phyloP scores from a whole-genome alignment of 345 rosid genomes.

The Eucalyptus victrix region DNA sequence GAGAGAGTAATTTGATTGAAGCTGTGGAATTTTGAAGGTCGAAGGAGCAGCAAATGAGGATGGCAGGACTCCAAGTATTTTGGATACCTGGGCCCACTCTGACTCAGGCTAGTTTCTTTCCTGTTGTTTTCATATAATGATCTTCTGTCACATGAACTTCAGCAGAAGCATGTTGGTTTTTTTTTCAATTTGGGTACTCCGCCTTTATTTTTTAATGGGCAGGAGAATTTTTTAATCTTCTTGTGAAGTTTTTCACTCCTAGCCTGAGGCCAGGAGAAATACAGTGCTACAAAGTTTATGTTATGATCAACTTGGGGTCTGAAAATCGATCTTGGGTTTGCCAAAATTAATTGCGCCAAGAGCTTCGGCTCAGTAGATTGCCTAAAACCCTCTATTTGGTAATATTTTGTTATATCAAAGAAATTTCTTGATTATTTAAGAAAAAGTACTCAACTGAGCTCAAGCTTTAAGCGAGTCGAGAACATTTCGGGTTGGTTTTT shows the following conservation, averaged over 20 bases:
- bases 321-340: not conserved
- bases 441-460: not conserved
- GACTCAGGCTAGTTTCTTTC: slow-evolving; percentile 1
- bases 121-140: not conserved
- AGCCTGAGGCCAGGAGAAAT: not conserved
- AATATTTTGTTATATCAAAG: not conserved
- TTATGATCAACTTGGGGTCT: not conserved
- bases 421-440: not conserved
- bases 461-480: not conserved
- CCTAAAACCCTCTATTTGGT: not conserved
- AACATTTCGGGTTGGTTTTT: not conserved
- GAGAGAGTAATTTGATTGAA: not conserved
- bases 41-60: slow-evolving; percentile 40
- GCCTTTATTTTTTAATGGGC: not conserved
- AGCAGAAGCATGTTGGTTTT: not conserved
- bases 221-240: not conserved
- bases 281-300: not conserved
- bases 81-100: slow-evolving; percentile 19
- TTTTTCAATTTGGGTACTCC: not conserved
- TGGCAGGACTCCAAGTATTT: slow-evolving; percentile 33
- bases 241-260: not conserved
- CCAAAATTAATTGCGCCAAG: not conserved
- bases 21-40: slow-evolving; percentile 2
- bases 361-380: not conserved
- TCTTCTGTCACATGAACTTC: not conserved